Evolutionary conservation across 2,329 filamentous ascomycete genomes (phyloP), one percentile per base, ranked within the genome.

Genomic region (Apiospora aurea): DNA sequence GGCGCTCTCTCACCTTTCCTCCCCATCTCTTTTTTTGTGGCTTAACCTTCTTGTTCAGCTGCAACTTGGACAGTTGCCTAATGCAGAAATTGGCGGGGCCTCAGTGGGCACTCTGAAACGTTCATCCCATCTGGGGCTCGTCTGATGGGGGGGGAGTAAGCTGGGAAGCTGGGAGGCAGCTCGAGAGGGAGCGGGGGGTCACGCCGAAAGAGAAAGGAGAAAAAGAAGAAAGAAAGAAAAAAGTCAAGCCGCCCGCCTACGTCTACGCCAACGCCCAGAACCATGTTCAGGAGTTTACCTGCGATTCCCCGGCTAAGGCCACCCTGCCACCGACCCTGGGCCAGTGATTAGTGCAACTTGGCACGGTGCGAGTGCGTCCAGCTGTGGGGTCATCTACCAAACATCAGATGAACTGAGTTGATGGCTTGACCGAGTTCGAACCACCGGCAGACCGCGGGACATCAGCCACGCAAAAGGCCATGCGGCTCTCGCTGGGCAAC

Each of bases 401-500:
- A 64, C 57, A 64, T 64, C 57, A 64, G 57, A 64, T 64, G 57
- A 64, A 61, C 53, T 18, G 29, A 61, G 29, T 61, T 34, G 16
- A 38, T 34, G 53, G 29, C 53, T 61, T 61, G 29, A 61, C 29
- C 7, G 26, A 18, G 18, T 57, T 34, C 51, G 51, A 57, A 57
- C 51, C 26, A 18, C 51, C 21, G 26, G 51, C n/a, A n/a, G n/a
- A n/a, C n/a, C n/a, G n/a, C n/a, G 4, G 16, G 13, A 61, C 53
- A 61, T 61, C 53, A 61, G 53, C 53, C 53, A 61, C 53, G 53
- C 53, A 38, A 61, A 61, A 34, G 53, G 16, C 53, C 53, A 61
- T 61, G 53, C 38, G 53, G 29, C 53, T 38, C 51, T 47, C 16
- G 44, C 44, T 53, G 51, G 51, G 51, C 51, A 26, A 53, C 29